Evolutionary conservation across 768 basidiomycete genomes (phyloP), one percentile per base, ranked within the genome.

Genomic region (Boletus rubropictus): DNA sequence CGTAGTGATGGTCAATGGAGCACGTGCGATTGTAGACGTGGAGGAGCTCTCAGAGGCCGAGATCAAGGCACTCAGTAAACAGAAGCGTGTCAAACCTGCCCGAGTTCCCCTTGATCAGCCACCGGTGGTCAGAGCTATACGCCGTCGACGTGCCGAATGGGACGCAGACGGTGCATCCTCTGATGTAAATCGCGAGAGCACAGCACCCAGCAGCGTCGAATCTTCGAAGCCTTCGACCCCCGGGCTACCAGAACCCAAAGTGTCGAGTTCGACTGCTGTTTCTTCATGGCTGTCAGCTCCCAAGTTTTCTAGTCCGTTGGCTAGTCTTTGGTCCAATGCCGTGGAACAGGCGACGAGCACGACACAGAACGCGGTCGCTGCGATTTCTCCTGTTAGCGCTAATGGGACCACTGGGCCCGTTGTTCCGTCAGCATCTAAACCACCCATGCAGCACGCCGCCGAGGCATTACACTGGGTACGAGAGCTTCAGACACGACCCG

Each of bases 51-150:
- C 84, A 0, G 92, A 95, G 46, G 72, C 77, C 21, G 94, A 98
- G 65, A 80, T 94, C 56, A 91, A 94, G 72, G 67, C 77, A 5
- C 72, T 96, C 35, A 73, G 79, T 59, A 88, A 84, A 66, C 80
- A 81, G 72, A 97, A 94, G 67, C 80, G 95, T 8, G 73, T 91
- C 40, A 90, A 90, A 64, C 89, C 91, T 4, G 70, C 72, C 3
- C 80, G 95, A 28, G 83, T 94, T 42, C 94, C 96, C 3, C 75
- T 99, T 17, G 96, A 99, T 64, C 93, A 94, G 55, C 94, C 93
- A 0, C 89, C 84, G 4, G 89, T 92, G 3, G 69, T 88, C 44
- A 73, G 82, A 25, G 81, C 76, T 36, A 82, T 89, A 47, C 75
- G 85, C 34, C 74, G 78, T 55, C 75, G 85, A 34, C 77, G 75